These are phyloP conservation scores for Aulographum hederae DNA, from an alignment of 2,329 filamentous ascomycete genomes.

Conservation along the genomic window DNA sequence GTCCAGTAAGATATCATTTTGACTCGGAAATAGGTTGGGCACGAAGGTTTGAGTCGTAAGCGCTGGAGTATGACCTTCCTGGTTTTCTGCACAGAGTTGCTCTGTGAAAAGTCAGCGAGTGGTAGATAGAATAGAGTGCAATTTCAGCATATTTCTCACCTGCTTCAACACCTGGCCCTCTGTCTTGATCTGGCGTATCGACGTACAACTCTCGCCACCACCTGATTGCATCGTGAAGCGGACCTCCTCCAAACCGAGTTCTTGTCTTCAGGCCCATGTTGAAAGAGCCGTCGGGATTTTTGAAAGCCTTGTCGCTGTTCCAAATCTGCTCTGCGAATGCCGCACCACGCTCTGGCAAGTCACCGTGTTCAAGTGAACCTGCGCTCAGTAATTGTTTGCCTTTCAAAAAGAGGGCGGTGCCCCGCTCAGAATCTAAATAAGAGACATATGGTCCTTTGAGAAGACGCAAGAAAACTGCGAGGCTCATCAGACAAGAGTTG, in stretches of 20 bases:
- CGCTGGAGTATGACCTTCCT: no score
- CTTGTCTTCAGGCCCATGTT: slow-evolving; percentile 1
- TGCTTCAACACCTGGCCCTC: no score
- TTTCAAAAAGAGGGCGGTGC: slow-evolving; percentile 1
- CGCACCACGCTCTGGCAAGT: not conserved
- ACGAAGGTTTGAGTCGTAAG: no score
- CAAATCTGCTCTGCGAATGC: slow-evolving; percentile 2
- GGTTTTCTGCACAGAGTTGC: no score
- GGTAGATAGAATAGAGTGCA: no score
- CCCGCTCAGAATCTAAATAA: slow-evolving; percentile 2
- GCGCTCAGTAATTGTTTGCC: not conserved
- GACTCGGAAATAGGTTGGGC: no score
- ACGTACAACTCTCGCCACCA: slow-evolving; percentile 3
- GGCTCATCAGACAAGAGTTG: not conserved
- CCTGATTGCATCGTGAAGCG: slow-evolving; percentile 1
- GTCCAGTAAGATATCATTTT: no score
- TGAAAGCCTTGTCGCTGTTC: slow-evolving; percentile 2
- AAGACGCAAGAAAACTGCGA: slow-evolving; percentile 2
- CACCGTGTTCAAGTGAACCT: slow-evolving; percentile 1
- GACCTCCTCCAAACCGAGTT: not conserved
- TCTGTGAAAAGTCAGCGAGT: no score
- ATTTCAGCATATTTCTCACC: no score
- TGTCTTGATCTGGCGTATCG: no score
- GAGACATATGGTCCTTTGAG: slow-evolving; percentile 3
- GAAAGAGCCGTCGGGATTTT: slow-evolving; percentile 1